Evolutionary conservation across 345 rosid species (phyloP).

Genomic region (Arabidopsis thaliana): DNA sequence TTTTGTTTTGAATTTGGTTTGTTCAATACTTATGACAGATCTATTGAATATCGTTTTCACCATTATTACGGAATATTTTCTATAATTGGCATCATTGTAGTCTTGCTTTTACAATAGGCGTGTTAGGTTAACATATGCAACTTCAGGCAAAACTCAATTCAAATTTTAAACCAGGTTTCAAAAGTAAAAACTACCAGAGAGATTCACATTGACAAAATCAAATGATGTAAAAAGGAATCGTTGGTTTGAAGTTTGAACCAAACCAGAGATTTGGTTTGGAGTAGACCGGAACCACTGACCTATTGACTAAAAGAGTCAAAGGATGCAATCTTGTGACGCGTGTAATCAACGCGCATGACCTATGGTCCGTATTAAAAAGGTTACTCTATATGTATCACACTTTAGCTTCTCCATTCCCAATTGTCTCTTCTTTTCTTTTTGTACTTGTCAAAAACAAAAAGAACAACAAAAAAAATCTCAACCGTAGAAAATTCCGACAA

Average conservation of each 20-base stretch:
- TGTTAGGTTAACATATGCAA: constrained; percentile 24
- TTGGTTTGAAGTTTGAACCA: not conserved
- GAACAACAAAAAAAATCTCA: not conserved
- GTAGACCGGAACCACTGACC: constrained; percentile 21
- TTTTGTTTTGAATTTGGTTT: constrained; percentile 24
- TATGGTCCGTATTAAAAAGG: constrained; percentile 9
- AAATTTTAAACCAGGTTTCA: constrained; percentile 28
- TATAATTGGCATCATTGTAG: constrained; percentile 33
- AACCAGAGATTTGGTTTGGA: constrained; percentile 18
- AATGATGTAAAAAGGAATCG: not conserved
- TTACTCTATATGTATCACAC: constrained; percentile 24
- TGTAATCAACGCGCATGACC: constrained; percentile 31
- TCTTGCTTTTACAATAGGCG: constrained; percentile 29
- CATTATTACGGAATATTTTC: constrained; percentile 36
- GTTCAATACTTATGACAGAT: constrained; percentile 20
- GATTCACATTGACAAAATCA: constrained; percentile 8
- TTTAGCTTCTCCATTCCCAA: constrained; percentile 19
- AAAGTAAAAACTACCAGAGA: constrained; percentile 6
- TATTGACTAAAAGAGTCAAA: not conserved
- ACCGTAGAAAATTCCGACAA: constrained; percentile 13
- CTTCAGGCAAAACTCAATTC: constrained; percentile 28
- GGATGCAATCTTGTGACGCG: not conserved
- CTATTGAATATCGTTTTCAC: constrained; percentile 33
- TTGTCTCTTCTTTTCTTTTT: not conserved
- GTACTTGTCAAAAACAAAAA: not conserved